Percentiles rank a stretch among this genome's conserved stretches.
Evolutionary conservation across 371 early-diverging fungal species (phyloP).

Genomic region (Gilbertella persicaria): DNA sequence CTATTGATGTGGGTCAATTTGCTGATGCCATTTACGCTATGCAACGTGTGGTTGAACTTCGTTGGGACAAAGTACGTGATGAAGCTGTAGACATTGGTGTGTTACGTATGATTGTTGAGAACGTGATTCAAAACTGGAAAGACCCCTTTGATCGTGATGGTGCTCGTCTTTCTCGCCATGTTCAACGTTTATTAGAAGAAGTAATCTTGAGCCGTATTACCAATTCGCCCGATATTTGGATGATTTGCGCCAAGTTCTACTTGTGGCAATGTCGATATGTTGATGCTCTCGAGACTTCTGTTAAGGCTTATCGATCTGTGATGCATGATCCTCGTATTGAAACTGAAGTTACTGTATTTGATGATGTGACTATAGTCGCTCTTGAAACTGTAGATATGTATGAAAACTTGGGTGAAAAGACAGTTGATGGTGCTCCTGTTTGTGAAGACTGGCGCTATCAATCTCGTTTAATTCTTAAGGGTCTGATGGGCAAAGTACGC

Average conservation of each 20-base stretch:
- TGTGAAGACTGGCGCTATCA: constrained; percentile 91
- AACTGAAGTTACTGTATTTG: constrained; percentile 67
- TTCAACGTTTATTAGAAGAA: constrained; percentile 63
- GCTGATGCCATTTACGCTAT: constrained; percentile 86
- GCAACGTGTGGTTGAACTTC: constrained; percentile 78
- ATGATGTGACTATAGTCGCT: constrained; percentile 65
- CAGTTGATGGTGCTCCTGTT: constrained; percentile 46
- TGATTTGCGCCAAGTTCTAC: constrained; percentile 75
- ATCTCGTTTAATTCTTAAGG: constrained; percentile 75
- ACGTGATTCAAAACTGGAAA: constrained; percentile 64
- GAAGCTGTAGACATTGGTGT: constrained; percentile 78
- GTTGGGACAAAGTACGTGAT: constrained; percentile 66
- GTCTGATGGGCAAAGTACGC: constrained; percentile 80
- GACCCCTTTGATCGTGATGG: constrained; percentile 60
- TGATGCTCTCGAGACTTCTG: constrained; percentile 75
- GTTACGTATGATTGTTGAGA: constrained; percentile 70
- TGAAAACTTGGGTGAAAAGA: constrained; percentile 65
- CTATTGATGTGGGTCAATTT: constrained; percentile 79
- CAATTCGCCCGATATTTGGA: constrained; percentile 77
- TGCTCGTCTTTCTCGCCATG: constrained; percentile 37
- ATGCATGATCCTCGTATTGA: constrained; percentile 75
- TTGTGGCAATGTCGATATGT: constrained; percentile 60
- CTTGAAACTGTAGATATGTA: constrained; percentile 81
- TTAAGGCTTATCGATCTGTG: constrained; percentile 82
- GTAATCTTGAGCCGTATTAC: constrained; percentile 75